Percentiles rank a stretch among this genome's conserved stretches.
Conservation (phyloP, 495 filamentous ascomycete genomes). For the Talaromyces stipitatus region DNA sequence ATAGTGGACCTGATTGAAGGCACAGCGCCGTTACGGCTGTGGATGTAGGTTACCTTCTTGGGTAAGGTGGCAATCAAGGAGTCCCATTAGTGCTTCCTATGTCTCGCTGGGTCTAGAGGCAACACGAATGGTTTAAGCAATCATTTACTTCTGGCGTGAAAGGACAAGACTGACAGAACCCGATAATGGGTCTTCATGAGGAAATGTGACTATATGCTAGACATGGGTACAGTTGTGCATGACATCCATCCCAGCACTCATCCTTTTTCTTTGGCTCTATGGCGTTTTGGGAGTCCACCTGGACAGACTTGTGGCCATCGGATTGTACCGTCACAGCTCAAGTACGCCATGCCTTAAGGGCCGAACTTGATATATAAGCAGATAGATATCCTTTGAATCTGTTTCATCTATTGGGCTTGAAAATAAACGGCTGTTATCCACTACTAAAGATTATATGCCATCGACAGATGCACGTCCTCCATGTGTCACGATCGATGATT, state of each 20-base stretch:
- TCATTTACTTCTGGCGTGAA: background rate
- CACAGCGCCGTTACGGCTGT: background rate
- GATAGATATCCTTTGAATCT: background rate
- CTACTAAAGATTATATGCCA: background rate
- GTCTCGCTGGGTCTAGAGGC: background rate
- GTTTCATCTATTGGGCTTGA: background rate
- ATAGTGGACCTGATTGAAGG: background rate
- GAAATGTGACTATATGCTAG: background rate
- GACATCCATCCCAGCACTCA: background rate
- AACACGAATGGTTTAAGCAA: background rate
- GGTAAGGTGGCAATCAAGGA: background rate
- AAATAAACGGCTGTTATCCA: background rate
- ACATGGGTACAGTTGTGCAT: background rate
- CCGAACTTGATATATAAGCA: background rate
- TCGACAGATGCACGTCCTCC: background rate
- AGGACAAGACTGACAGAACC: background rate
- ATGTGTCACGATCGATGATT: background rate
- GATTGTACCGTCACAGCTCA: background rate
- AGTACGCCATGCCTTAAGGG: background rate
- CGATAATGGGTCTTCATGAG: background rate
- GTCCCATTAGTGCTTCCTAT: background rate
- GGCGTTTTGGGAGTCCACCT: background rate
- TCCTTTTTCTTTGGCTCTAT: background rate
- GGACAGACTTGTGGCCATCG: background rate
- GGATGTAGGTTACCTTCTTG: background rate